These are phyloP conservation scores for Termitomyces sp. DNA, from an alignment of 768 basidiomycete genomes.

Conservation along the genomic window DNA sequence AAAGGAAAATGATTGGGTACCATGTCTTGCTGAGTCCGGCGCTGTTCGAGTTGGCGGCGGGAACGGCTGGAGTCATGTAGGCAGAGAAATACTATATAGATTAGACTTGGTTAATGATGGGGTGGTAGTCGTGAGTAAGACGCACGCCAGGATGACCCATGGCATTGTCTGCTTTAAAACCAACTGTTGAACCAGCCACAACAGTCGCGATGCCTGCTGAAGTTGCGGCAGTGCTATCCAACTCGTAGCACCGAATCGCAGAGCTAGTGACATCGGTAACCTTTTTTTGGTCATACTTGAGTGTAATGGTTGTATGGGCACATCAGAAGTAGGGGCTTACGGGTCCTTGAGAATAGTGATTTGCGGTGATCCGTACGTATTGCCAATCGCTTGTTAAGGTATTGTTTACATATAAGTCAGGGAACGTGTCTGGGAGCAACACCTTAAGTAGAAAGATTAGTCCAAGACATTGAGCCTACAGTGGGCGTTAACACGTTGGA, in stretches of 20 bases:
- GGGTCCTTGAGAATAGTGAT: slow-evolving; percentile 27
- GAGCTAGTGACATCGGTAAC: slow-evolving; percentile 29
- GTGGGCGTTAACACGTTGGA: slow-evolving; percentile 6
- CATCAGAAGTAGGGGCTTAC: slow-evolving; percentile 14
- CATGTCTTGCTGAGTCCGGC: slow-evolving; percentile 40
- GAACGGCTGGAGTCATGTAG: slow-evolving; percentile 26
- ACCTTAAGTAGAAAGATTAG: not conserved
- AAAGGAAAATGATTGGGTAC: slow-evolving; percentile 7
- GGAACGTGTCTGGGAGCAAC: slow-evolving; percentile 22
- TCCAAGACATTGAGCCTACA: not conserved
- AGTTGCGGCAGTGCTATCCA: slow-evolving; percentile 23
- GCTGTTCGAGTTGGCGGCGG: slow-evolving; percentile 28
- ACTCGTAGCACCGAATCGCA: slow-evolving; percentile 31
- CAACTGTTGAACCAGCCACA: slow-evolving; percentile 25
- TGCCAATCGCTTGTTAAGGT: slow-evolving; percentile 25
- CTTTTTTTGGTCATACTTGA: slow-evolving; percentile 10
- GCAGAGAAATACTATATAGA: slow-evolving; percentile 27
- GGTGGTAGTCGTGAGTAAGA: not conserved
- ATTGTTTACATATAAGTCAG: slow-evolving; percentile 23
- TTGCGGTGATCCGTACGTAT: slow-evolving; percentile 30
- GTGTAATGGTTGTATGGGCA: not conserved
- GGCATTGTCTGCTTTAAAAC: slow-evolving; percentile 26
- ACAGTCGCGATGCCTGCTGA: slow-evolving; percentile 25
- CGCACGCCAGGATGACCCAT: slow-evolving; percentile 31
- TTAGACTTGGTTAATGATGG: not conserved